These are phyloP conservation scores for Metschnikowia orientalis DNA, from an alignment of 805 yeast genomes.

Conservation along the genomic window DNA sequence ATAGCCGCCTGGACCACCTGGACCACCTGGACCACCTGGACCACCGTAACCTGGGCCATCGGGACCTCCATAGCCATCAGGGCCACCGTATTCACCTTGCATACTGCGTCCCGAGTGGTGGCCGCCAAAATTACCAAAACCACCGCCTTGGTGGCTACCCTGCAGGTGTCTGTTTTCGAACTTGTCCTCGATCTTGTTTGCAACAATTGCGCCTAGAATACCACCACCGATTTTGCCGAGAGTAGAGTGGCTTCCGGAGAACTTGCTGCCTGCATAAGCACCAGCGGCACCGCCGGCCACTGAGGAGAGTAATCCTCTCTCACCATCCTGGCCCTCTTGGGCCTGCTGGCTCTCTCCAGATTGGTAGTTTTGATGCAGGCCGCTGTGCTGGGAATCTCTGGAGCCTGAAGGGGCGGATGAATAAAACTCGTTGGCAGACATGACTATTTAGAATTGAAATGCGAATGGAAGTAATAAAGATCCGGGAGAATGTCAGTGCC, in stretches of 20 bases:
- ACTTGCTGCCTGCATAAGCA: slow-evolving; percentile 34
- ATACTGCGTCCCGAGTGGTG: no score
- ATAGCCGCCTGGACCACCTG: slow-evolving; percentile 16
- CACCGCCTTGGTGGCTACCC: slow-evolving; percentile 5
- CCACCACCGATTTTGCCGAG: slow-evolving; percentile 51
- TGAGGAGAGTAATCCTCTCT: slow-evolving; percentile 25
- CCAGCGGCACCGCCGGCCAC: slow-evolving; percentile 31
- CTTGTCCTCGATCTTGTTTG: slow-evolving; percentile 45
- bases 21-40: slow-evolving; percentile 10
- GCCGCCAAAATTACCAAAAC: slow-evolving; percentile 5
- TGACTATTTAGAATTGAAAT: slow-evolving; percentile 17
- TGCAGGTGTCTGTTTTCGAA: slow-evolving; percentile 23
- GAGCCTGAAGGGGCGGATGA: slow-evolving; percentile 34
- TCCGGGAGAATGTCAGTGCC: no score
- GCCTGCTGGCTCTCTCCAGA: slow-evolving; percentile 12
- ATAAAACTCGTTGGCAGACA: slow-evolving; percentile 59
- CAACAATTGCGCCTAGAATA: slow-evolving; percentile 50
- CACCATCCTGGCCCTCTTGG: slow-evolving; percentile 21
- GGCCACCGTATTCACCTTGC: slow-evolving; percentile 6
- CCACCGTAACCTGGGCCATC: slow-evolving; percentile 13
- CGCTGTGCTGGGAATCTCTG: slow-evolving; percentile 5
- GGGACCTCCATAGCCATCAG: slow-evolving; percentile 9
- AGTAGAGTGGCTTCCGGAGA: slow-evolving; percentile 32
- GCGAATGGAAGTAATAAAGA: no score
- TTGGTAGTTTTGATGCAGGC: slow-evolving; percentile 13